Evolutionary conservation across 2,329 filamentous ascomycete genomes (phyloP).

Genomic region (Fusarium tupiense): DNA sequence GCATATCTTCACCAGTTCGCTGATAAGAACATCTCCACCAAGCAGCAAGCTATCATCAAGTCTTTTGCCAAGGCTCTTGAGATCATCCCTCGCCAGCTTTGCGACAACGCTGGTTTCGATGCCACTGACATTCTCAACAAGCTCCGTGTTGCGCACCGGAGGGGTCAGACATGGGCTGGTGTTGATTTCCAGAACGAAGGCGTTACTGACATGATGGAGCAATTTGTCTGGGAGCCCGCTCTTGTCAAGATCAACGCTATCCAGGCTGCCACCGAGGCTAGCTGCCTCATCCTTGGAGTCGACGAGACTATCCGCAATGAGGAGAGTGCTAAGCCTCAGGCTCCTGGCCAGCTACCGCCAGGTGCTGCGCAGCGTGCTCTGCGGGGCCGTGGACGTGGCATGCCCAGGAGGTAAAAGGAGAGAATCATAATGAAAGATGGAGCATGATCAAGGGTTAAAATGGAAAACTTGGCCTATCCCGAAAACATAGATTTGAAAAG

Average conservation of each 20-base stretch:
- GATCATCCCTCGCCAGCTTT: slow-evolving; percentile 94
- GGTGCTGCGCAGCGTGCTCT: slow-evolving; percentile 90
- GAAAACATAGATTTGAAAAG: slow-evolving; percentile 32
- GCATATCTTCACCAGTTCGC: slow-evolving; percentile 93
- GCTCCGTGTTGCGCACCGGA: slow-evolving; percentile 94
- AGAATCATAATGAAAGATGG: slow-evolving; percentile 32
- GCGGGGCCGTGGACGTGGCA: slow-evolving; percentile 83
- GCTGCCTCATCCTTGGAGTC: slow-evolving; percentile 93
- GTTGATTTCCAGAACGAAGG: slow-evolving; percentile 95
- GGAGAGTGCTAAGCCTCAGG: slow-evolving; percentile 87
- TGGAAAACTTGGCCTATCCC: slow-evolving; percentile 18
- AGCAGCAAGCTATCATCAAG: slow-evolving; percentile 98
- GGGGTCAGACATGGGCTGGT: slow-evolving; percentile 92
- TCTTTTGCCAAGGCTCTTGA: slow-evolving; percentile 97
- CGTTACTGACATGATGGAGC: slow-evolving; percentile 91
- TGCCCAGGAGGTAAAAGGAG: slow-evolving; percentile 75
- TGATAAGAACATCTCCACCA: slow-evolving; percentile 90
- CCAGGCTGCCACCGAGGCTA: slow-evolving; percentile 93
- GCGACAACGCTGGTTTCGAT: slow-evolving; percentile 98
- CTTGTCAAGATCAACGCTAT: slow-evolving; percentile 98
- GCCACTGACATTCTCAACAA: slow-evolving; percentile 98
- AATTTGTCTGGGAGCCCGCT: slow-evolving; percentile 97
- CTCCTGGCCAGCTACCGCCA: slow-evolving; percentile 78
- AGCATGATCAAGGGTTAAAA: slow-evolving; percentile 32
- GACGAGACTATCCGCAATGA: slow-evolving; percentile 99